Conservation (phyloP, 108 stramenopile species). For the Epipyxis sp. region DNA sequence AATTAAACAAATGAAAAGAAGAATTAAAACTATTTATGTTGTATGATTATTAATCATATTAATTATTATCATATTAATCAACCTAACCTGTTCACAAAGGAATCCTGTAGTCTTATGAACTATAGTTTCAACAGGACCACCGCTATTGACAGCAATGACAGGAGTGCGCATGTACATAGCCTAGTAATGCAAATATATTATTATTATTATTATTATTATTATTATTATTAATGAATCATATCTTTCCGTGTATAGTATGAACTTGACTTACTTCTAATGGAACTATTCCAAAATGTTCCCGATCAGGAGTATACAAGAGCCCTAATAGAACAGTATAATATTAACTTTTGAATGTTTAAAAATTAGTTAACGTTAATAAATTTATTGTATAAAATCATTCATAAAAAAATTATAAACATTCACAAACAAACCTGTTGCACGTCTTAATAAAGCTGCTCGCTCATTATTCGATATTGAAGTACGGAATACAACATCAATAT, state of each 20-base stretch:
- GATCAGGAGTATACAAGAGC: constrained; percentile 84
- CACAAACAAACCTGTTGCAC: neutral
- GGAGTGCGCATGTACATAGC: constrained; percentile 87
- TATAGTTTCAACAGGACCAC: constrained; percentile 90
- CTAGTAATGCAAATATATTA: too few relatives aligned
- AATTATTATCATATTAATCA: too few relatives aligned
- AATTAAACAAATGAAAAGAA: too few relatives aligned
- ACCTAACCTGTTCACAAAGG: constrained; percentile 48
- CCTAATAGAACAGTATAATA: neutral
- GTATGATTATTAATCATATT: too few relatives aligned
- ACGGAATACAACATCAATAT: constrained; percentile 8
- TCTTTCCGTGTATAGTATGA: too few relatives aligned
- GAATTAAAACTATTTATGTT: too few relatives aligned
- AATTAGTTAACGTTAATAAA: too few relatives aligned
- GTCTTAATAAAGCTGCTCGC: neutral
- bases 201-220: too few relatives aligned
- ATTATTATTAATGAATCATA: too few relatives aligned
- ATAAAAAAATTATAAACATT: neutral
- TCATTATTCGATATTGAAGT: neutral
- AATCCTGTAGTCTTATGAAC: constrained; percentile 77
- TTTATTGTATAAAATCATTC: too few relatives aligned
- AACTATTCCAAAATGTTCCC: constrained; percentile 99
- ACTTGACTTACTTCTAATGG: constrained; percentile 67
- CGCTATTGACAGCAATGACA: constrained; percentile 51
- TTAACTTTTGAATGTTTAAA: too few relatives aligned